Percentiles rank a stretch among this genome's conserved stretches.
Evolutionary conservation across 2,329 filamentous ascomycete genomes (phyloP).

Genomic region (Fusarium bulbicola): DNA sequence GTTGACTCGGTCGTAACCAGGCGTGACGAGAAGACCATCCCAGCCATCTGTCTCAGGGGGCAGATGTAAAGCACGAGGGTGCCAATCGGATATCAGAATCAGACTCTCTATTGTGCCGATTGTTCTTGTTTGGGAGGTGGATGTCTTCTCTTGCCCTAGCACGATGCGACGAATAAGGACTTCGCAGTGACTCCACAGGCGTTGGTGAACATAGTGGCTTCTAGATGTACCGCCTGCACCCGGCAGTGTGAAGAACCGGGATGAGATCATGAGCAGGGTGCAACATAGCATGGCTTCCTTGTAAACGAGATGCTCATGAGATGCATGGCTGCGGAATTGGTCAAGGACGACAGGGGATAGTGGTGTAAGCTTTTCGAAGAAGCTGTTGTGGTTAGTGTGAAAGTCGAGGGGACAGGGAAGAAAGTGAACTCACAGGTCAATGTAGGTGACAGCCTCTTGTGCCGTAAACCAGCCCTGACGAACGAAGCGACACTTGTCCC

Average conservation of each 20-base stretch:
- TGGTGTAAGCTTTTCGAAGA: conserved; percentile 15
- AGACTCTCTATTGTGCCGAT: conserved; percentile 35
- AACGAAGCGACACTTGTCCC: conserved; percentile 40
- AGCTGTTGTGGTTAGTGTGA: background rate
- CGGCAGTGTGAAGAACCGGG: conserved; percentile 35
- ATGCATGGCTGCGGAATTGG: conserved; percentile 15
- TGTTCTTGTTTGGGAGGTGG: conserved; percentile 29
- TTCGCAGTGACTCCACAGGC: conserved; percentile 37
- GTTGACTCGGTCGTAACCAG: conserved; percentile 31
- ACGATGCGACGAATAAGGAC: conserved; percentile 31
- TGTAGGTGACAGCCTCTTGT: conserved; percentile 41
- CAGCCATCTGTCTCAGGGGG: conserved; percentile 38
- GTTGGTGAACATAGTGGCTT: conserved; percentile 29
- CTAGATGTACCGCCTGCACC: conserved; percentile 32
- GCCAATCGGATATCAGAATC: conserved; percentile 39
- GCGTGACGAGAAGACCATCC: conserved; percentile 31
- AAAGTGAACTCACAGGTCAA: conserved; percentile 28
- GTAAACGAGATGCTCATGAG: conserved; percentile 17
- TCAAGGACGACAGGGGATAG: conserved; percentile 3
- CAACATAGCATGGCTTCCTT: conserved; percentile 37
- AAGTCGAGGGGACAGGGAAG: fast-evolving
- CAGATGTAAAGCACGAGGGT: conserved; percentile 33
- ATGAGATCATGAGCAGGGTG: conserved; percentile 34
- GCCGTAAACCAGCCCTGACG: conserved; percentile 41
- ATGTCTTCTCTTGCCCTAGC: conserved; percentile 34